Percentiles rank a stretch among this genome's conserved stretches.
Conservation (phyloP, 1,284 basidiomycete genomes). For the Papiliotrema nemorosa region DNA sequence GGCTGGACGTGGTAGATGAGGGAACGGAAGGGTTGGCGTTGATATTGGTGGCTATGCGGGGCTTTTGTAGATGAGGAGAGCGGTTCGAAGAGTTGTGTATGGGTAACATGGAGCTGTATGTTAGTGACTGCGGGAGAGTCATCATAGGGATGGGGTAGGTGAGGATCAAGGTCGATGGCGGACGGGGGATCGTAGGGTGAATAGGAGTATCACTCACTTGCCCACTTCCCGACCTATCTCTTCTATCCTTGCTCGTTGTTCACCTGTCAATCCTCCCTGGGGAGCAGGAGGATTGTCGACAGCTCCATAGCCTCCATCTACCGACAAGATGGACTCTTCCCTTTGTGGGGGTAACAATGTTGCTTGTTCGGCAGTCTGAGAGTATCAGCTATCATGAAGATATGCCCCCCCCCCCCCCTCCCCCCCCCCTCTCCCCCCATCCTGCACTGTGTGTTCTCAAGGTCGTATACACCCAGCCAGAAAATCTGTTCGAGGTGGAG, state of each 20-base stretch:
- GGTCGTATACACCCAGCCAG: background rate
- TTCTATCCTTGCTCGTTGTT: constrained; percentile 13
- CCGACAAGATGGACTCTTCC: constrained; percentile 10
- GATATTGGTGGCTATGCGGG: background rate
- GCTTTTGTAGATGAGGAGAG: background rate
- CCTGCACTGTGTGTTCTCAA: too few relatives aligned
- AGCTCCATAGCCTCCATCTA: constrained; percentile 1
- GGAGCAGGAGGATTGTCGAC: background rate
- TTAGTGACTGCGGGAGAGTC: background rate
- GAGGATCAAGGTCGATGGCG: background rate
- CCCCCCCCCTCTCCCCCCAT: too few relatives aligned
- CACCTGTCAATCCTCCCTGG: constrained; percentile 9
- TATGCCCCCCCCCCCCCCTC: background rate
- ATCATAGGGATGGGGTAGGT: background rate
- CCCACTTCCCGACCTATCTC: constrained; percentile 12
- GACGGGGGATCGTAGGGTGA: background rate
- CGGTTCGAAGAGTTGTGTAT: background rate
- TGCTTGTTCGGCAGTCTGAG: constrained; percentile 5
- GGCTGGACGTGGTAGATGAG: constrained; percentile 4
- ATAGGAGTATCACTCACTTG: constrained; percentile 7
- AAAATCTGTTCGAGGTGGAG: background rate
- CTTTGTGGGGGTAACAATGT: constrained; percentile 8
- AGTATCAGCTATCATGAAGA: background rate
- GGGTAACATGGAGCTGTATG: constrained; percentile 1
- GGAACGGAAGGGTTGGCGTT: background rate